Evolutionary conservation across 129 eudicot species (phyloP), one percentile per base, ranked within the genome.

Genomic region (Erigeron canadensis): DNA sequence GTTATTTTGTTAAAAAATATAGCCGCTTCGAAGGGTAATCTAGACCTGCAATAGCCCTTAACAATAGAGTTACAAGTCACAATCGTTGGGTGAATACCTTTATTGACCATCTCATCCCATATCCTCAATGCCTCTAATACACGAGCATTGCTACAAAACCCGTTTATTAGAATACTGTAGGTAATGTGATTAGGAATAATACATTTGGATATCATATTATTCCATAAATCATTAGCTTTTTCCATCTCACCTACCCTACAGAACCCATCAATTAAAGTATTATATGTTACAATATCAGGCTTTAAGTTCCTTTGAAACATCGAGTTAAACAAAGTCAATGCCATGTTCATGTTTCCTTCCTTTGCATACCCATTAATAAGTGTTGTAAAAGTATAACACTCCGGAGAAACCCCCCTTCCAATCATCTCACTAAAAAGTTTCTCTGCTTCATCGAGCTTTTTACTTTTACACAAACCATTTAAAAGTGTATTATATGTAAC

Each of bases 241-340:
- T 81, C 96, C 90, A 88, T 81, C 45, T 88, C 86, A 71, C 96
- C 97, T 23, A 73, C 90, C 65, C 70, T 91, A 77, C 96, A 84
- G 53, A 88, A 91, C 16, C 96, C 97, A 75, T 84, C 93, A 34
- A 91, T 81, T 83, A 91, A 70, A 21, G 86, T 81, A 62, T 91
- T 91, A 70, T 86, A 88, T 13, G 96, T 88, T 34, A 91, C 88
- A 18, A 88, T 82, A 75, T 91, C 97, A 3, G 93, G 91, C 68
- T 86, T 91, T 22, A 86, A 65, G 59, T 86, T 88, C 71, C 76
- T 79, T 55, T 86, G 86, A 62, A 83, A 60, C 97, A 91, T 91
- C 16, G 77, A 37, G 42, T 79, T 66, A 67, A 86, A 91, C 77
- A 91, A 81, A 59, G 15, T n/a, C 11, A 69, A 16, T 6, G 96